Evolutionary conservation across 306 rosid species (phyloP), one percentile per base, ranked within the genome.

Genomic region (Abrus pulchellus): DNA sequence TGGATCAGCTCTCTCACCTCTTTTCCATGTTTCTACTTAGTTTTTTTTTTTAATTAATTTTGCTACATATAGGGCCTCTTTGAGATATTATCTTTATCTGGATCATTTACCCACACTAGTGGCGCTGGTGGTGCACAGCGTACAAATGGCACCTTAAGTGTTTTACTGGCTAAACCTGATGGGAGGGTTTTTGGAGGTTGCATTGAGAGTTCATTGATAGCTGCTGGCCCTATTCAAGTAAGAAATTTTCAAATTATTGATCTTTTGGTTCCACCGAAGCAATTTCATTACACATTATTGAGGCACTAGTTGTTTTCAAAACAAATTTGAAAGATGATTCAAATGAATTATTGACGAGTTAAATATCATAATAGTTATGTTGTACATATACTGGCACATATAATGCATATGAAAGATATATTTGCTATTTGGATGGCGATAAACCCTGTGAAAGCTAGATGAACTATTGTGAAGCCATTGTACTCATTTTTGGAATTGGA

Each of bases 151-250:
- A 14, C 3, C n/a, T 1, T 91, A 61, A 87, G 62, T 5, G 34
- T 86, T 75, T 41, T 67, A 38, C 54, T 91, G 56, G 87, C 89
- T 54, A 52, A 68, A 49, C 47, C 86, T 10, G 79, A 90, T 34
- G 88, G 93, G 0, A 9, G 1, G 2, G 65, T 90, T 41, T 80
- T 86, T 67, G 98, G 91, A 28, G 98, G 97, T 9, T 3, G 1
- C 29, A 36, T 91, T 32, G 88, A 60, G 8, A 80, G 81, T 29
- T 2, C 85, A 6, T 30, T 91, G 78, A 87, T 85, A 59, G 97
- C 97, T 1, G 91, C 84, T 72, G 50, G 59, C 8, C 86, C 92
- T 9, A 74, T 87, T 74, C 91, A 87, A 53, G 97, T 91, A 82
- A 74, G 85, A 68, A 1, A 1, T 5, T 9, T 56, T 20, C 9